Conservation (phyloP, 1,284 basidiomycete genomes). For the Naganishia cerealis region DNA sequence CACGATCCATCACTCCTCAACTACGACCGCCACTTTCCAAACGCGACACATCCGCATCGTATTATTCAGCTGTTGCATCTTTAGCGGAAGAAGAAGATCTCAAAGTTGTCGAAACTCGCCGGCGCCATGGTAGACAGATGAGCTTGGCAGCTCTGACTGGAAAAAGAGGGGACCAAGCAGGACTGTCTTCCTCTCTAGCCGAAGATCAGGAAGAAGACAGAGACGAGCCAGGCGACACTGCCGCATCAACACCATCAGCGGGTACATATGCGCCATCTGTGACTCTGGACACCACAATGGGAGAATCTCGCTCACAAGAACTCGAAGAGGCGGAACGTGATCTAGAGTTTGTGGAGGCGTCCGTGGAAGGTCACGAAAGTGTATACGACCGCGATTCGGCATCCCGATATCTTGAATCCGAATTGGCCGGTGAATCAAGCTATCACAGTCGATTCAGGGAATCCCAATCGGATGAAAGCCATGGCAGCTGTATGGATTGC, state of each 20-base stretch:
- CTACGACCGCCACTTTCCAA: conserved; percentile 10
- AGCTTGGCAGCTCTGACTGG: conserved; percentile 43
- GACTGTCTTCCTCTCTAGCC: not conserved
- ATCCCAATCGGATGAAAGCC: conserved; percentile 33
- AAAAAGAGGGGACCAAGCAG: not conserved
- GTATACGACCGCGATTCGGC: conserved; percentile 37
- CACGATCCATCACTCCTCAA: not conserved
- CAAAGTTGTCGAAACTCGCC: conserved; percentile 39
- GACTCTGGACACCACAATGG: not conserved
- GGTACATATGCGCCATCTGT: conserved; percentile 23
- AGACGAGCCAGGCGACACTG: conserved; percentile 5
- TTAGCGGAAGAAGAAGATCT: conserved; percentile 37
- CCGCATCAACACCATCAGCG: not conserved
- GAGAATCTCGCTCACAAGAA: conserved; percentile 11
- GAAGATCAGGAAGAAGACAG: conserved; percentile 1
- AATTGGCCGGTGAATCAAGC: conserved; percentile 21
- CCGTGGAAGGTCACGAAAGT: conserved; percentile 3
- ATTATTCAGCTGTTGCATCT: conserved; percentile 33
- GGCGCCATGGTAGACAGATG: conserved; percentile 45
- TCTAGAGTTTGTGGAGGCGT: conserved; percentile 23
- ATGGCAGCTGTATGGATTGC: conserved; percentile 37
- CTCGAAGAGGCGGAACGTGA: conserved; percentile 28
- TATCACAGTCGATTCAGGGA: conserved; percentile 28
- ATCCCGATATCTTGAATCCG: conserved; percentile 31
- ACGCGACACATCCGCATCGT: conserved; percentile 28